phyloP scores from a whole-genome alignment of 2,329 filamentous ascomycete genomes.

The Trichophyton verrucosum region DNA sequence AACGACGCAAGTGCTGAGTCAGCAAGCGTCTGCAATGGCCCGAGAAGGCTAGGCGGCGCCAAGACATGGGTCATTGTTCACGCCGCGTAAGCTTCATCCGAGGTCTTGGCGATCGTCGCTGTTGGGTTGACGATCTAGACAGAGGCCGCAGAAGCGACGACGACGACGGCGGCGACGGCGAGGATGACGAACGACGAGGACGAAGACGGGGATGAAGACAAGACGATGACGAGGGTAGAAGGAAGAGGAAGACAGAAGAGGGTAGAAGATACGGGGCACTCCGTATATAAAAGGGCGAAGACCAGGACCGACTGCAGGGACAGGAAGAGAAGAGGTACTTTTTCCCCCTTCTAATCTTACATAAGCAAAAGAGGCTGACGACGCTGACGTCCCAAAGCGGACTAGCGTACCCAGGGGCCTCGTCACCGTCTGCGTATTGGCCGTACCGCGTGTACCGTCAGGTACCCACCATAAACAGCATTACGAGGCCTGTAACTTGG shows the following conservation, averaged over 20 bases:
- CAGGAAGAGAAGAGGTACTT: no score
- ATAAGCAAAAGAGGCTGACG: constrained; percentile 12
- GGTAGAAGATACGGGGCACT: background rate
- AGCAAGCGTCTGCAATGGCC: background rate
- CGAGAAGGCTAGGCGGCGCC: background rate
- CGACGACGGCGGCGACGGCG: background rate
- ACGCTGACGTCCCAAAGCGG: constrained; percentile 7
- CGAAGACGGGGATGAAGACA: background rate
- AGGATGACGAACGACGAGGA: background rate
- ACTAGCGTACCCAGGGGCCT: constrained; percentile 7
- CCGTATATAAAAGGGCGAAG: no score
- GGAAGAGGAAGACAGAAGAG: background rate
- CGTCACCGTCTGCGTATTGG: constrained; percentile 10
- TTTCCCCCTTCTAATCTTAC: background rate
- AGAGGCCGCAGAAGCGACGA: background rate
- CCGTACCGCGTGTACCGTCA: constrained; percentile 6
- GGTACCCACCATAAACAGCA: background rate
- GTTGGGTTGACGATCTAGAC: background rate
- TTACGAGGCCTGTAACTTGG: constrained; percentile 2
- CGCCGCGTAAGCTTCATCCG: constrained; percentile 1
- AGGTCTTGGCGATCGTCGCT: background rate
- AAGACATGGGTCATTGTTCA: background rate
- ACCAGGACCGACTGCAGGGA: no score
- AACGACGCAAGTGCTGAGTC: background rate
- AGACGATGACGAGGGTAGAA: background rate